Base-by-base conservation (phyloP, 768 basidiomycete genomes). In the Scleroderma bovista region DNA sequence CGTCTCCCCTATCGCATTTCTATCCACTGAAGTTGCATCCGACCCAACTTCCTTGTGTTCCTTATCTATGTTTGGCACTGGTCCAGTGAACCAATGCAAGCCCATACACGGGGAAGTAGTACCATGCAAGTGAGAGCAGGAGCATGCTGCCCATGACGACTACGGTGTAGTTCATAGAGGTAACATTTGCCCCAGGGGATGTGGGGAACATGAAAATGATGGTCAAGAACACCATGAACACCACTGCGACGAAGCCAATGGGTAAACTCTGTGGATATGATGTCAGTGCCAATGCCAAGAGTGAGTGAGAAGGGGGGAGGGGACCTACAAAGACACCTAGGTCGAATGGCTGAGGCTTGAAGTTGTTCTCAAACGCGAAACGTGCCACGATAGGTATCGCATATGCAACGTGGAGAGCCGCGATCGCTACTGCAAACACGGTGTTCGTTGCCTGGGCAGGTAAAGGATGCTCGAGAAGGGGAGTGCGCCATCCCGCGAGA, bases 101-200 rank as follows among this genome's bases (percentile, higher is more conserved):
- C 86, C 87, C 86, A 50, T 86, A 86, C 23, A 70, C 68, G 0
- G 84, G 84, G 60, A 84, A 74, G 67, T 80, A 88, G 61, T 82
- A 89, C 72, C 80, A 89, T 1, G 71, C 52, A 12, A 83, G 57
- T 1, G 83, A 77, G 19, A 87, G 71, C 3, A 72, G 37, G 47
- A 86, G 65, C 2, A 80, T 73, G 2, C 80, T 83, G 0, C 79
- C 80, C 3, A 82, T 65, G 8, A 90, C 84, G 29, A 85, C 80
- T 32, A 83, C 71, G 0, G 81, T 77, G 57, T 89, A 89, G 64
- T 88, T 88, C 86, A 90, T 87, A 42, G 67, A 65, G 6, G 70
- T 57, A 1, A 69, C 67, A 24, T 58, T 64, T 1, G 83, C 71
- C 12, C 66, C 58, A 6, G 78, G 77, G 29, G 71, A 74, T 11